Base-by-base conservation (phyloP, 495 filamentous ascomycete species). In the Jackrogersella minutella region DNA sequence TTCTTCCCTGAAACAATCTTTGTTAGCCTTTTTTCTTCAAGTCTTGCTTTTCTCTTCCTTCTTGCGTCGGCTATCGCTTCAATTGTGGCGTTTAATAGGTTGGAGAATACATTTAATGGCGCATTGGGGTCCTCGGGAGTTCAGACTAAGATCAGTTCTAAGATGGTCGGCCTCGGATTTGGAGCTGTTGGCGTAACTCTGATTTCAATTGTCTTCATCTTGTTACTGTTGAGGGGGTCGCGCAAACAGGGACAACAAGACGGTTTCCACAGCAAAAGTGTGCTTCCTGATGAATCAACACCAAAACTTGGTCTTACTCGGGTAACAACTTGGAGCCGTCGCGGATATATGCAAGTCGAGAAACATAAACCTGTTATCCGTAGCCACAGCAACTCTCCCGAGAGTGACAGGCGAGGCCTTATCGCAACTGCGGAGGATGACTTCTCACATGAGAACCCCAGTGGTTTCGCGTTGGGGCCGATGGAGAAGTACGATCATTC, bases 311-410 rank as follows among this genome's bases (percentile, higher is more conserved):
- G 41, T 1, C 31, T 72, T 17, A 49, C 41, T 17, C 64, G 64
- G 3, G 33, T 75, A 3, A 70, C 66, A 0, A 67, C 66, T n/a
- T 69, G 64, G 58, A 47, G 54, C 8, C 68, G 60, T 2, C 76
- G 76, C 57, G 74, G 72, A 46, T 80, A 80, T 34, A 69, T 71
- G 9, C 73, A 74, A 58, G 53, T 79, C 44, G 76, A 78, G 40
- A 68, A 69, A 43, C 73, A 76, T 33, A 65, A 41, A 16, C 54
- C 57, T 13, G 39, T 70, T 13, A 26, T 54, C 13, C 54, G 50
- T 17, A 41, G 36, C 1, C 62, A 39, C 26, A 39, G 44, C 16
- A 13, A 16, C 17, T 62, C 67, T 10, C 58, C 46, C 6, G 68
- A 59, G 0, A 47, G 40, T 40, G 68, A 70, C 6, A 60, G 63